Evolutionary conservation across 305 asterid genomes (phyloP).

Genomic region (Petunia hybrid): DNA sequence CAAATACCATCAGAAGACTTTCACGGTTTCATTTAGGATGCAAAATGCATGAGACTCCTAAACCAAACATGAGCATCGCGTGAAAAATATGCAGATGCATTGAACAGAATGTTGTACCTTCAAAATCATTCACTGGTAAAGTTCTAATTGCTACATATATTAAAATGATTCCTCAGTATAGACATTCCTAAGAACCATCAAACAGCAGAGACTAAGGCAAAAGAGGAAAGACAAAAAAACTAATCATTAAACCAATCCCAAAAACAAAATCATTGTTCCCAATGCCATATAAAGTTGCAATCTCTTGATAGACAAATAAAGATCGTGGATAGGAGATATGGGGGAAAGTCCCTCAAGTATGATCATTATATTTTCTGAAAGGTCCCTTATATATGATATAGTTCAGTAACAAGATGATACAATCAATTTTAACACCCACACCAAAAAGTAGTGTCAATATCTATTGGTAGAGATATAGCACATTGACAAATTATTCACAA

Average conservation of each 20-base stretch:
- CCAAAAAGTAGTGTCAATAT: slow-evolving; percentile 24
- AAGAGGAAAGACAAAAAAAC: background rate
- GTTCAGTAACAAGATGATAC: slow-evolving; percentile 22
- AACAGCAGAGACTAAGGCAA: background rate
- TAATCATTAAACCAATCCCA: background rate
- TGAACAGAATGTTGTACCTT: slow-evolving; percentile 26
- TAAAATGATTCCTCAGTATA: background rate
- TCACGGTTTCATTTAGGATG: background rate
- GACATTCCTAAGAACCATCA: background rate
- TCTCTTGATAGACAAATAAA: background rate
- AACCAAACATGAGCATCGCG: background rate
- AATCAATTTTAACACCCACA: background rate
- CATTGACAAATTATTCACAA: slow-evolving; percentile 30
- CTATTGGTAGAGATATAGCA: slow-evolving; percentile 11
- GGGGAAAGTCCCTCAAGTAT: slow-evolving; percentile 2
- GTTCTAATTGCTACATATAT: background rate
- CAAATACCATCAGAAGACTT: background rate
- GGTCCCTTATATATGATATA: background rate
- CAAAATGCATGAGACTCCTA: slow-evolving; percentile 6
- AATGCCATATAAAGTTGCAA: background rate
- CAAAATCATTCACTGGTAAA: background rate
- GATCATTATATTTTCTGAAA: background rate
- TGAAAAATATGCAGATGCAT: background rate
- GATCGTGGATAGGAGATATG: background rate
- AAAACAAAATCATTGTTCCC: background rate